Base-by-base conservation (phyloP, 2,329 filamentous ascomycete genomes). In the Phaeosphaeria sp. region DNA sequence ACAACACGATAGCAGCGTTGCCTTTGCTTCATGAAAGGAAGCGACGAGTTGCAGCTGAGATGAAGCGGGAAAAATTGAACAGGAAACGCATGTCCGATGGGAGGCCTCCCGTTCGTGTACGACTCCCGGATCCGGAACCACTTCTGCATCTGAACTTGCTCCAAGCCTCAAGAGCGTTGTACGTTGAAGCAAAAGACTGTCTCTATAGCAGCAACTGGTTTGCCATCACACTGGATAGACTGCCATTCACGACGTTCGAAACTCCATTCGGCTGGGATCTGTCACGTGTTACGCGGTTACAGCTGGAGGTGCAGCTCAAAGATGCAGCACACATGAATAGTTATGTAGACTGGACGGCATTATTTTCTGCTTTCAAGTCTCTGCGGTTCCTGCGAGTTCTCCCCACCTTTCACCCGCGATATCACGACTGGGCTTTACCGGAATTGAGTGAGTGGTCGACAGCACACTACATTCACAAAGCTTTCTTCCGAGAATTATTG, bases 251-350 rank as follows among this genome's bases (percentile, higher is more conserved):
- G 0, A 60, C 59, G 1, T 59, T 72, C 30, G 68, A 74, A 18
- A 57, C 59, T 1, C 72, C 72, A 1, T 50, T 56, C 15, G 69
- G 72, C 21, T 74, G 70, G 72, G 56, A 72, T 20, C 60, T 63
- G 15, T 55, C 49, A 18, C 62, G 63, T 7, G 63, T 73, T 50
- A 72, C 65, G 22, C 58, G 58, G 30, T 49, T 74, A 27, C 67
- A 72, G 30, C 52, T 73, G 4, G 70, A 73, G 30, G 21, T 74
- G 0, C 69, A 73, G 36, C 51, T 74, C 7, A 74, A 74, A 42
- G 70, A 74, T n/a, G 60, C 70, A 7, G 62, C 68, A 49, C 58
- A 71, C 17, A 74, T 73, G 72, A 72, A 72, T 52, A 66, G 60
- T 23, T 72, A 72, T 41, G 61, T 72, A n/a, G 66, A 74, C 56